A percentile compares a stretch with the other conserved stretches of the same genome.
These are phyloP conservation scores for Stropharia rugosoannulata DNA, from an alignment of 768 basidiomycete species.

Conservation along the genomic window DNA sequence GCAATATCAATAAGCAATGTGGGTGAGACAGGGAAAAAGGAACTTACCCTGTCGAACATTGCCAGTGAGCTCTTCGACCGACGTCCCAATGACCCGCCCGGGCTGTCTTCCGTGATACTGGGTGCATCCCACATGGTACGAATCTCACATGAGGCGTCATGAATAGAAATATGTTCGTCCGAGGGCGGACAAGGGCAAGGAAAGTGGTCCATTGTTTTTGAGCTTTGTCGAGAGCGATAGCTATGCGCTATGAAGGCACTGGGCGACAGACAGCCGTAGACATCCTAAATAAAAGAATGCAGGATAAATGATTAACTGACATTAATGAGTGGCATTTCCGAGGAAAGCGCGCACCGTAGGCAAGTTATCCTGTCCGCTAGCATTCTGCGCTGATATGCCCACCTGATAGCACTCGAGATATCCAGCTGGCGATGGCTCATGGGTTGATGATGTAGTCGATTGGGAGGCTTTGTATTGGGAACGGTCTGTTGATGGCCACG, in stretches of 20 bases:
- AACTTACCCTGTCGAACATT: slow-evolving; percentile 15
- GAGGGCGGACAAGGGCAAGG: background rate
- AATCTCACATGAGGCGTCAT: background rate
- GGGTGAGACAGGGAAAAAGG: background rate
- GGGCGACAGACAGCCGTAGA: slow-evolving; percentile 3
- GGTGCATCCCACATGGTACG: background rate
- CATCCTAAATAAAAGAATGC: slow-evolving; percentile 10
- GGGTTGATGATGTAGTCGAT: background rate
- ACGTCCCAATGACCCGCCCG: background rate
- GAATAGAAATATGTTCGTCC: background rate
- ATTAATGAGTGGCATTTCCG: background rate
- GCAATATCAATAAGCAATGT: background rate
- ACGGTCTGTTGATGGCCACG: slow-evolving; percentile 14
- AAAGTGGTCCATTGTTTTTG: background rate
- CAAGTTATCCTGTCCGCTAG: background rate
- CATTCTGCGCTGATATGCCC: background rate
- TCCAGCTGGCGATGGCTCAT: background rate
- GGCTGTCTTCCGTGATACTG: background rate
- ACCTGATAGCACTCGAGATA: background rate
- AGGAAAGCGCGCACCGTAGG: slow-evolving; percentile 9
- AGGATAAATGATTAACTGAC: slow-evolving; percentile 4
- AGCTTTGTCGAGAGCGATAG: background rate
- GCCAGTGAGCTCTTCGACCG: background rate
- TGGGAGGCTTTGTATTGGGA: background rate
- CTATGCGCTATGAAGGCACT: slow-evolving; percentile 9